Evolutionary conservation across 352 stramenopile species (phyloP).

Genomic region (Globisporangium apiculatum): DNA sequence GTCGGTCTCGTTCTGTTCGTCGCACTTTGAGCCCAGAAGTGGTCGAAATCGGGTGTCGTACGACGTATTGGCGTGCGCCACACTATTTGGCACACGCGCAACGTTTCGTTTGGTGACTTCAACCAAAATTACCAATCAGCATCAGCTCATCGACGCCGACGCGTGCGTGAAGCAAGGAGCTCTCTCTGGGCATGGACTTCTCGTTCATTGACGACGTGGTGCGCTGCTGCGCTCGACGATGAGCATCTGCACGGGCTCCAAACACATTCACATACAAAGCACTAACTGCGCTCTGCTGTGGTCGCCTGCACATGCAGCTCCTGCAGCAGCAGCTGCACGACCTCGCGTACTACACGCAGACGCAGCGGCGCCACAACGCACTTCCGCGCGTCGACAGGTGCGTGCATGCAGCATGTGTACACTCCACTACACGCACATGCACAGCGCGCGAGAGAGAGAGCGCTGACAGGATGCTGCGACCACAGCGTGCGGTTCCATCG

Average conservation of each 20-base stretch:
- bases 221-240: background rate
- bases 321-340: conserved; percentile 63
- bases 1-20: background rate
- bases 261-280: no score
- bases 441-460: background rate
- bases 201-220: conserved; percentile 12
- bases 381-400: conserved; percentile 62
- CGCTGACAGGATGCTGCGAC: background rate
- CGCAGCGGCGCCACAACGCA: conserved; percentile 32
- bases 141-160: background rate
- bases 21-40: background rate
- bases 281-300: background rate
- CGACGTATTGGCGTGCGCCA: background rate
- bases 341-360: conserved; percentile 39
- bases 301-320: conserved; percentile 10
- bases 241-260: background rate
- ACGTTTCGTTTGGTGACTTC: conserved; percentile 7
- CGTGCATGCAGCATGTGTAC: background rate
- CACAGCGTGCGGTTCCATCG: conserved; percentile 21
- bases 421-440: background rate
- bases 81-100: background rate
- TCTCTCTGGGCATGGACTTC: conserved; percentile 1
- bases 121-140: background rate
- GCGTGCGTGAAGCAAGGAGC: no score
- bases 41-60: background rate